A percentile compares a stretch with the other conserved stretches of the same genome.
These are phyloP conservation scores for Clarireedia sp. DNA, from an alignment of 2,329 filamentous ascomycete genomes.

Conservation along the genomic window DNA sequence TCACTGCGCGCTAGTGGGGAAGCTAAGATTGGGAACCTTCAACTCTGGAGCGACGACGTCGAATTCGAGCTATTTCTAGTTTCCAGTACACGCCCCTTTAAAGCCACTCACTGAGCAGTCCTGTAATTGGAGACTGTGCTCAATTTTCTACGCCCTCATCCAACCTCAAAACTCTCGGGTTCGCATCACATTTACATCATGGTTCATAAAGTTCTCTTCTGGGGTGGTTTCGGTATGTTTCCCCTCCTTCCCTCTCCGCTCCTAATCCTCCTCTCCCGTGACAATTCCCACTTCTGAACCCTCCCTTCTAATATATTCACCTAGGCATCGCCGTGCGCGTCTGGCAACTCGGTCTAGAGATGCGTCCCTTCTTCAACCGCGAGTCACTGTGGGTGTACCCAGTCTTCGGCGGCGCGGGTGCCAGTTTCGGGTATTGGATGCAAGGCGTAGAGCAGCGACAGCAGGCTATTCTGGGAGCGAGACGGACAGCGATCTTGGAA, in stretches of 20 bases:
- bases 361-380: slow-evolving; percentile 86
- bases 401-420: slow-evolving; percentile 75
- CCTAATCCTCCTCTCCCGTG: not conserved
- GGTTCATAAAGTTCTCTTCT: slow-evolving; percentile 61
- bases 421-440: slow-evolving; percentile 95
- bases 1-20: no score
- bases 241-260: slow-evolving; percentile 13
- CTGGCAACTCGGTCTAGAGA: slow-evolving; percentile 98
- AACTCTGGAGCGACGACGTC: not conserved
- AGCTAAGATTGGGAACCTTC: not conserved
- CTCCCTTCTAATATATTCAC: not conserved
- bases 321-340: slow-evolving; percentile 82
- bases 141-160: not conserved
- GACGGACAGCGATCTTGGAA: slow-evolving; percentile 74
- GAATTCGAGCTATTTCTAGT: not conserved
- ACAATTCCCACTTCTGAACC: not conserved
- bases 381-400: slow-evolving; percentile 87
- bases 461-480: slow-evolving; percentile 64
- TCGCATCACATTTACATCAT: slow-evolving; percentile 17
- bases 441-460: slow-evolving; percentile 83
- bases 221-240: slow-evolving; percentile 80
- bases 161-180: not conserved
- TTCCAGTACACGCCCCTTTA: not conserved
- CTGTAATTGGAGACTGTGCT: not conserved
- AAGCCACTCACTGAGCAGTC: not conserved